Evolutionary conservation across 2,329 filamentous ascomycete genomes (phyloP), one percentile per base, ranked within the genome.

Genomic region (Raffaelea albimanens): DNA sequence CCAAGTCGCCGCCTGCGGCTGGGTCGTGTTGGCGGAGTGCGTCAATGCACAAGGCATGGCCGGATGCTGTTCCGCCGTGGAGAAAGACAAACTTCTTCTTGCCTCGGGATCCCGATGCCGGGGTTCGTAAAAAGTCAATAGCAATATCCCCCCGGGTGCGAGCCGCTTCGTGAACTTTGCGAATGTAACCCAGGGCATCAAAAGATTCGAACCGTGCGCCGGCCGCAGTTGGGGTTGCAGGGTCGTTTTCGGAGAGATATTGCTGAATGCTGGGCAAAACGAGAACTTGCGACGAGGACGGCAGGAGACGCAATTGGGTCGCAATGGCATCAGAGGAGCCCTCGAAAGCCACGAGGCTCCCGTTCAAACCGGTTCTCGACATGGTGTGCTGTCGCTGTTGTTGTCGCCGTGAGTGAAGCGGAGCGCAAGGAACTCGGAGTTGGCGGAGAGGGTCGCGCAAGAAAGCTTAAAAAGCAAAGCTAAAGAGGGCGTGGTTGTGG

Each of bases 331-430:
- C 56, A 29, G 75, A 67, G 9, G 52, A 38, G 5, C 80, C 80
- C 57, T 83, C 80, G 48, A 83, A 71, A 52, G 78, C 76, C 45
- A 83, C 68, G 46, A 83, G 61, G 57, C 69, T 75, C 42, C 78
- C 77, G 48, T 66, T 20, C 11, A 19, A 16, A 38, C 21, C 20
- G 11, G 18, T 38, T 16, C 14, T 38, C 34, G 19, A 41, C 40
- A 41, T 41, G 16, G 18, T 21, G 25, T n/a, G 25, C 25, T 29
- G 25, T 29, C 25, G 13, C 7, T 29, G 13, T 29, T 29, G 25
- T 29, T 29, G 25, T 13, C 25, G 25, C 7, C 25, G 25, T 29
- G 25, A n/a, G n/a, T n/a, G n/a, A n/a, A n/a, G n/a, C n/a, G n/a
- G n/a, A n/a, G n/a, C n/a, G n/a, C n/a, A n/a, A n/a, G n/a, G n/a